Conservation (phyloP, 257 asterid species). For the Scutellaria minor region DNA sequence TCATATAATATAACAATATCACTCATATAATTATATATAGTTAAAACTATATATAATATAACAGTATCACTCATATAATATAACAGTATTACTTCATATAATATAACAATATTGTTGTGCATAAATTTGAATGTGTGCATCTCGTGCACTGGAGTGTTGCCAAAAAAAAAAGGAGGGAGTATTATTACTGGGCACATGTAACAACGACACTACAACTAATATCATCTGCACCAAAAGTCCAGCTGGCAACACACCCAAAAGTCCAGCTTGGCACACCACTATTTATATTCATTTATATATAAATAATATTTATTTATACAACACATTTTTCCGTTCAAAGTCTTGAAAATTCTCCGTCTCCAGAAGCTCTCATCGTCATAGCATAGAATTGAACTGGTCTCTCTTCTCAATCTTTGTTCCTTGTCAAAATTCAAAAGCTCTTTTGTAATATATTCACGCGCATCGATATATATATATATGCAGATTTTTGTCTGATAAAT, state of each 20-base stretch:
- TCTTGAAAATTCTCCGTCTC: constrained; percentile 35
- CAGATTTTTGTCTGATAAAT: background rate
- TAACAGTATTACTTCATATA: no score
- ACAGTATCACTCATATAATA: no score
- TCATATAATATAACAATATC: no score
- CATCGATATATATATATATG: background rate
- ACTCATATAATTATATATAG: no score
- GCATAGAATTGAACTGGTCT: constrained; percentile 43
- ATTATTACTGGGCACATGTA: background rate
- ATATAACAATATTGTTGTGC: no score
- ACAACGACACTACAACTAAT: constrained; percentile 18
- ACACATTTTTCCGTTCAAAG: constrained; percentile 29
- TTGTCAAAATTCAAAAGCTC: constrained; percentile 37
- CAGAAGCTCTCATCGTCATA: constrained; percentile 40
- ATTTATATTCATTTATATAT: background rate
- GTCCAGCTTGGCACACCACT: constrained; percentile 40
- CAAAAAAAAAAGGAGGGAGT: no score
- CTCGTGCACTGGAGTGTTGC: no score
- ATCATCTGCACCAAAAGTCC: constrained; percentile 25
- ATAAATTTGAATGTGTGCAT: no score
- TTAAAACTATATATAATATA: no score
- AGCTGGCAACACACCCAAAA: constrained; percentile 31
- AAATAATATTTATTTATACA: background rate
- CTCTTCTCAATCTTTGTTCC: constrained; percentile 6
- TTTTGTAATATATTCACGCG: constrained; percentile 15